Percentiles rank a stretch among this genome's conserved stretches.
These are phyloP conservation scores for Paracoccidioides brasiliensis DNA, from an alignment of 2,329 filamentous ascomycete genomes.

Conservation along the genomic window DNA sequence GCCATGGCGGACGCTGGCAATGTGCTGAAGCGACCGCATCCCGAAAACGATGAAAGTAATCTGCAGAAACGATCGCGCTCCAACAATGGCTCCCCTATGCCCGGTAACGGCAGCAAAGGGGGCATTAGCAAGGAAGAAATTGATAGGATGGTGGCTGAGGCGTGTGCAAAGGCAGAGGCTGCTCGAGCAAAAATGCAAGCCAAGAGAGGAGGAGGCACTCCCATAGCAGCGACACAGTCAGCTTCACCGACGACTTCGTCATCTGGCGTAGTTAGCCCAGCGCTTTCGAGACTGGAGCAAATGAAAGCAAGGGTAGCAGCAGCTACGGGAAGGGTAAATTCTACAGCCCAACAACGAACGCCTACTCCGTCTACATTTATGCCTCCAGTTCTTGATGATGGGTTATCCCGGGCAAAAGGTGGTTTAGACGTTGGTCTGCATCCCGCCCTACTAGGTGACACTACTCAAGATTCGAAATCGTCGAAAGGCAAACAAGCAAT, in stretches of 20 bases:
- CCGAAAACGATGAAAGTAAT: conserved; percentile 33
- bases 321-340: conserved; percentile 44
- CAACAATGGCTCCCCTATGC: conserved; percentile 37
- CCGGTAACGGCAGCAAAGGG: conserved; percentile 23
- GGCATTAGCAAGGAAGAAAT: conserved; percentile 31
- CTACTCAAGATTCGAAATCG: conserved; percentile 32
- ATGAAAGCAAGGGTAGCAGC: conserved; percentile 70
- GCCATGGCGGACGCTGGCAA: conserved; percentile 33
- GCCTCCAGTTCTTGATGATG: conserved; percentile 37
- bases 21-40: conserved; percentile 37
- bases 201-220: conserved; percentile 20
- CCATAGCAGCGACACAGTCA: conserved; percentile 19
- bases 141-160: conserved; percentile 36
- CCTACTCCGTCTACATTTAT: conserved; percentile 22
- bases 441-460: conserved; percentile 52
- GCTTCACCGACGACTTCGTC: conserved; percentile 22
- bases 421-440: conserved; percentile 65
- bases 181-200: conserved; percentile 35
- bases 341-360: conserved; percentile 34
- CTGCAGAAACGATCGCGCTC: conserved; percentile 37
- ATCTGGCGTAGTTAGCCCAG: conserved; percentile 23
- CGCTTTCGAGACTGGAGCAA: conserved; percentile 57
- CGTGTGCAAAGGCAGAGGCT: conserved; percentile 36
- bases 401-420: conserved; percentile 42
- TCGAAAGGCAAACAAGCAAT: conserved; percentile 30